phyloP scores from a whole-genome alignment of 352 stramenopile genomes.

The Halophytophthora batemanensis region DNA sequence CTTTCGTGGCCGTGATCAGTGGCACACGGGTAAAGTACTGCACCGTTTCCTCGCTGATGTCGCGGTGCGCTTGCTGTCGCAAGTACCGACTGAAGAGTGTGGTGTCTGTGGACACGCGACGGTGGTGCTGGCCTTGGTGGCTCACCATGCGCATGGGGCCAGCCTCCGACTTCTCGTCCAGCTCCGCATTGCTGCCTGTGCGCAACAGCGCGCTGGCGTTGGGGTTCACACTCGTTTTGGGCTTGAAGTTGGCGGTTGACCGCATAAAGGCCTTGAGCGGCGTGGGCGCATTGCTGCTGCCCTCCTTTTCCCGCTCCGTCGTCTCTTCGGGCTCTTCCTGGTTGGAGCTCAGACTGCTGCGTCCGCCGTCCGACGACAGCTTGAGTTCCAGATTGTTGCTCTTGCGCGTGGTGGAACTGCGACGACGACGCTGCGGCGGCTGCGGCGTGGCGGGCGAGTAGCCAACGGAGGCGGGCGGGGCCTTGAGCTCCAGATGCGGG shows the following conservation, averaged over 20 bases:
- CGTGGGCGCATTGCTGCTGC: slow-evolving; percentile 9
- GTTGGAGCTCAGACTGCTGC: slow-evolving; percentile 14
- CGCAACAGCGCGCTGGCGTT: slow-evolving; percentile 12
- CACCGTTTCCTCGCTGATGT: slow-evolving; percentile 55
- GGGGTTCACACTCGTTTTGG: slow-evolving; percentile 12
- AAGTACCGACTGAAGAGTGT: slow-evolving; percentile 62
- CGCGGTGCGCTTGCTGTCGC: slow-evolving; percentile 49
- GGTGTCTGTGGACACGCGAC: slow-evolving; percentile 70
- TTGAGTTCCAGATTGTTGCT: slow-evolving; percentile 25
- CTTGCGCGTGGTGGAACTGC: slow-evolving; percentile 18
- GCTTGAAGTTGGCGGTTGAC: slow-evolving; percentile 18
- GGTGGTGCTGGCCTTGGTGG: slow-evolving; percentile 57
- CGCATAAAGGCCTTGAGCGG: slow-evolving; percentile 28
- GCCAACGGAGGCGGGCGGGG: slow-evolving; percentile 1
- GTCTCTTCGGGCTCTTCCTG: slow-evolving; percentile 15
- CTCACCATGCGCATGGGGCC: slow-evolving; percentile 50
- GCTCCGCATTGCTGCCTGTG: slow-evolving; percentile 15
- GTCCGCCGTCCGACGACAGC: slow-evolving; percentile 16
- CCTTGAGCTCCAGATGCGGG: slow-evolving; percentile 28
- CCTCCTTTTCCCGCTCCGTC: slow-evolving; percentile 1
- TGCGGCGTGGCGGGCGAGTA: slow-evolving; percentile 37
- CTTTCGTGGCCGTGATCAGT: slow-evolving; percentile 31
- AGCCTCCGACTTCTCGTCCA: slow-evolving; percentile 37
- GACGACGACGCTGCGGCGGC: slow-evolving; percentile 29
- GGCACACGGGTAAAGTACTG: slow-evolving; percentile 52